These are phyloP conservation scores for Chernovozyma sophiae-reginae DNA, from an alignment of 1,139 yeast genomes.

Conservation along the genomic window DNA sequence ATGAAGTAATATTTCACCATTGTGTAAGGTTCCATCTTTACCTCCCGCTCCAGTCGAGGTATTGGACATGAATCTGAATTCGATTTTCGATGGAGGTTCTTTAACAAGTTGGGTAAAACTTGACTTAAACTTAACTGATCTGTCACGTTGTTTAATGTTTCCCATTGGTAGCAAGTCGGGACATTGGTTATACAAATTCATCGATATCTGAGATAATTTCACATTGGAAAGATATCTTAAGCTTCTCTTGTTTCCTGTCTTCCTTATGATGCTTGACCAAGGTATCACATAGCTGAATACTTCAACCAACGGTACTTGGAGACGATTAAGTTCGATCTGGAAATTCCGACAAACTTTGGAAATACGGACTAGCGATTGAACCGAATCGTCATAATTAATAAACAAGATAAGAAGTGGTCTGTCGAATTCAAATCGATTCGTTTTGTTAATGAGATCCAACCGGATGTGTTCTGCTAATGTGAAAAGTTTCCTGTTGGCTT, in stretches of 20 bases:
- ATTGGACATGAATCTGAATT: constrained; percentile 44
- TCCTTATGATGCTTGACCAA: constrained; percentile 42
- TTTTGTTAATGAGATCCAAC: constrained; percentile 39
- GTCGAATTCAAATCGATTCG: constrained; percentile 40
- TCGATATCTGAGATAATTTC: constrained; percentile 47
- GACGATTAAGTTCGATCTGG: constrained; percentile 33
- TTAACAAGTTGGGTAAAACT: constrained; percentile 34
- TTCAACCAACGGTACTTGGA: constrained; percentile 40
- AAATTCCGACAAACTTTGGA: constrained; percentile 48
- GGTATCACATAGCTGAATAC: constrained; percentile 59
- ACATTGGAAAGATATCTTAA: constrained; percentile 47
- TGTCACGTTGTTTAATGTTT: constrained; percentile 7
- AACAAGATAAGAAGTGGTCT: constrained; percentile 46
- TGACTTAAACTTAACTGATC: constrained; percentile 3
- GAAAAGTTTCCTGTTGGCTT: constrained; percentile 25
- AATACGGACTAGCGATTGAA: constrained; percentile 46
- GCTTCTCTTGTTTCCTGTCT: constrained; percentile 24
- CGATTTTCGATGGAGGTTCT: constrained; percentile 44
- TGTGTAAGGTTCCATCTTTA: constrained; percentile 13
- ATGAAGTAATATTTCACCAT: constrained; percentile 76
- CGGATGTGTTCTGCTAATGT: constrained; percentile 33
- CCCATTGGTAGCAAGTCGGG: constrained; percentile 22
- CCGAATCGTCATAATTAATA: constrained; percentile 40
- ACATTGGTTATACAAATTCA: constrained; percentile 62
- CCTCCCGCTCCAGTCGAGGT: constrained; percentile 11